A percentile compares a stretch with the other conserved stretches of the same genome.
Conservation (phyloP, 805 yeast species). For the Myxozyma udenii region DNA sequence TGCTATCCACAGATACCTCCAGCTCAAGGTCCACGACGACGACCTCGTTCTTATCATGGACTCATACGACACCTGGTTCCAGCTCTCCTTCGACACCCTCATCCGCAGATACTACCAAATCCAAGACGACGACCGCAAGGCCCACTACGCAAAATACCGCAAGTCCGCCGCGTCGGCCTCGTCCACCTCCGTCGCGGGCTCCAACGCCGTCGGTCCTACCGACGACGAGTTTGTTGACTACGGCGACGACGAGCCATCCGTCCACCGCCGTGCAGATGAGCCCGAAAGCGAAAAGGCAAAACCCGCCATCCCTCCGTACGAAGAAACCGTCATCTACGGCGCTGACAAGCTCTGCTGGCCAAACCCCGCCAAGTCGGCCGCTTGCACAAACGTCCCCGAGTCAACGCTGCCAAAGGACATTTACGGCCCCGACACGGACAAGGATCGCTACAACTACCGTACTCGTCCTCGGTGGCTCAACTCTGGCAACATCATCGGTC, state of each 20-base stretch:
- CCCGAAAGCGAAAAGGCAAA: not conserved
- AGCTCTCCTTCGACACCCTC: slow-evolving; percentile 22
- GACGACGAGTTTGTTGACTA: slow-evolving; percentile 1
- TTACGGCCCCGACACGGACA: slow-evolving; percentile 26
- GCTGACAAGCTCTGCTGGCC: slow-evolving; percentile 32
- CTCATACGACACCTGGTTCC: slow-evolving; percentile 31
- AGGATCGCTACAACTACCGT: slow-evolving; percentile 13
- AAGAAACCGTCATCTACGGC: slow-evolving; percentile 23
- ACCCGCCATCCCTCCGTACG: slow-evolving; percentile 6
- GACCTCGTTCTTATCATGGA: slow-evolving; percentile 29
- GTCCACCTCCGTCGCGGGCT: slow-evolving; percentile 2
- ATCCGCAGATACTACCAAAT: slow-evolving; percentile 19
- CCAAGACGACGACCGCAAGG: slow-evolving; percentile 19
- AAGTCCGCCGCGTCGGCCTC: not conserved
- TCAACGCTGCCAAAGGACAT: slow-evolving; percentile 18
- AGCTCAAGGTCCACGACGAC: slow-evolving; percentile 22
- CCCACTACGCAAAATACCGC: slow-evolving; percentile 13
- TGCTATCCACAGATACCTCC: slow-evolving; percentile 25
- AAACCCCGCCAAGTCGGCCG: slow-evolving; percentile 15
- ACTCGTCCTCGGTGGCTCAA: slow-evolving; percentile 29
- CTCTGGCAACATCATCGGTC: slow-evolving; percentile 28
- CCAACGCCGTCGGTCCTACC: slow-evolving; percentile 5
- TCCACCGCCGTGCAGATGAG: not conserved
- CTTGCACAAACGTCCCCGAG: slow-evolving; percentile 23
- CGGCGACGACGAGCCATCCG: slow-evolving; percentile 6